Conservation (phyloP, 2,329 filamentous ascomycete species). For the Fusarium xylarioides region DNA sequence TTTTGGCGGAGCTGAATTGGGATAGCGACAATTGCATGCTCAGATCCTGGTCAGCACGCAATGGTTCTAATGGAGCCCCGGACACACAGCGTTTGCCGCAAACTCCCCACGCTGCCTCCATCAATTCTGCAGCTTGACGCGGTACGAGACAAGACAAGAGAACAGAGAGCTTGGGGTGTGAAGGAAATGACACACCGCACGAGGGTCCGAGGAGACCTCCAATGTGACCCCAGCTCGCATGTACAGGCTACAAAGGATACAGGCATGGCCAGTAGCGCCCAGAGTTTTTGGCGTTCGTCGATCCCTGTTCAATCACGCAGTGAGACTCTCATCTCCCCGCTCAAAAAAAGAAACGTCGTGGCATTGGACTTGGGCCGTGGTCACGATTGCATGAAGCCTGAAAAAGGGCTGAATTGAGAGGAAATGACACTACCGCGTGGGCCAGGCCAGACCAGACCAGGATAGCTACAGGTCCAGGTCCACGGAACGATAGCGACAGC, state of each 20-base stretch:
- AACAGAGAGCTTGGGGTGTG: conserved; percentile 17
- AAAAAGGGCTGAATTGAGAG: conserved; percentile 15
- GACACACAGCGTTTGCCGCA: conserved; percentile 11
- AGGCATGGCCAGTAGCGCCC: background rate
- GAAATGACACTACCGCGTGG: background rate
- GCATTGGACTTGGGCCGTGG: background rate
- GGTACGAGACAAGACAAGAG: background rate
- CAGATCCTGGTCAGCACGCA: conserved; percentile 44
- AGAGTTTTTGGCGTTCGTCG: conserved; percentile 29
- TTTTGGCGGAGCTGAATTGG: conserved; percentile 24
- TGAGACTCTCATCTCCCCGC: conserved; percentile 10
- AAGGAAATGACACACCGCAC: background rate
- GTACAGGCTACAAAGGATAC: background rate
- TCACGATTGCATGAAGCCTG: background rate
- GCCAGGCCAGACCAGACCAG: conserved; percentile 15
- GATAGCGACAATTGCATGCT: conserved; percentile 41
- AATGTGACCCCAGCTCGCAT: background rate
- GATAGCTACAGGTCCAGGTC: background rate
- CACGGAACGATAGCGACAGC: background rate
- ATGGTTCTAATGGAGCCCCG: conserved; percentile 23
- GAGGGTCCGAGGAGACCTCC: conserved; percentile 17
- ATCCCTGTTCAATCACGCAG: conserved; percentile 14
- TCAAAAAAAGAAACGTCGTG: background rate
- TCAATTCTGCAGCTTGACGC: conserved; percentile 16
- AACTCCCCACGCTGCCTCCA: conserved; percentile 28